Base-by-base conservation (phyloP, 1,284 basidiomycete species). In the Coniophora puteana region DNA sequence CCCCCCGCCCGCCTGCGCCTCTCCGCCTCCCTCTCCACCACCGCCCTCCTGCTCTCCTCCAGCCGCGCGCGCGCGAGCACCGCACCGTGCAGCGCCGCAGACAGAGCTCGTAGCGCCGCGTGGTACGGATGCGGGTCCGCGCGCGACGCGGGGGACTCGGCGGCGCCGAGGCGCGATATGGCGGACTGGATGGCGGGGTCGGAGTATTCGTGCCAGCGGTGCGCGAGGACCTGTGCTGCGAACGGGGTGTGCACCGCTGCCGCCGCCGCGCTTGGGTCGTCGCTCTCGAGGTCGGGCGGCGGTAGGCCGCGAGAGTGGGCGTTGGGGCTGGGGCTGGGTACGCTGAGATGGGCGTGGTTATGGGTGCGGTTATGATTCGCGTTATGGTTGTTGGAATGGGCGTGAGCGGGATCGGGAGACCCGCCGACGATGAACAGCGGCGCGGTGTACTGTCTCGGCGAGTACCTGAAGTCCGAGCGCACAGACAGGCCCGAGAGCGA, bases 171-270 rank as follows among this genome's bases (percentile, higher is more conserved):
- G 14, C 59, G 61, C 0, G 80, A 71, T 14, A 89, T 72, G 2
- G 75, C 70, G 6, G 69, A 63, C 47, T 82, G 75, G 31, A 89
- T 82, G 1, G 73, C 79, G 36, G 83, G 75, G 58, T 89, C 84
- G 1, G 81, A 78, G 50, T 78, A 79, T 32, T 79, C 74, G 53
- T 87, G 82, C 83, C 83, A 88, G 53, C 68, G 73, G 5, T 76
- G 81, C 3, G 68, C 64, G 14, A 88, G 66, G 13, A 87, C 68
- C 47, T 74, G 71, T 3, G 68, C 55, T 7, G 63, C 58, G 13
- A 67, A 46, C 58, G 47, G 37, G 1, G 50, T 33, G 45, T 51
- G 36, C 55, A 48, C 10, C 53, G 56, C 39, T 53, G 57, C 13
- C 48, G 44, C 16, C 55, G 52, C 26, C 44, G 65, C 59, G 24